phyloP scores from a whole-genome alignment of 768 basidiomycete genomes.

The Psilocybe subaeruginosa region DNA sequence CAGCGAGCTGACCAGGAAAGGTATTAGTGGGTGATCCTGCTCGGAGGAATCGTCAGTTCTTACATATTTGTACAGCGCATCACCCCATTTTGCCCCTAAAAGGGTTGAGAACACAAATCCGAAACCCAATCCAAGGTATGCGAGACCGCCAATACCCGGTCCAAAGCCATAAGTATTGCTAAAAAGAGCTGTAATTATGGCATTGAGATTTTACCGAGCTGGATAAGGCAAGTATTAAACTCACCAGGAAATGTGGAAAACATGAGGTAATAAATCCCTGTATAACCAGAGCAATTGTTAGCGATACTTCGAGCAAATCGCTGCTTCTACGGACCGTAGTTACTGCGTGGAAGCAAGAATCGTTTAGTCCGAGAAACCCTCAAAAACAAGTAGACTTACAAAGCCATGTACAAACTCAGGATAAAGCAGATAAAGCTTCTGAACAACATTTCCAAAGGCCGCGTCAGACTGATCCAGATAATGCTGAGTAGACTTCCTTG shows the following conservation, averaged over 20 bases:
- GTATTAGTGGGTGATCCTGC: background rate
- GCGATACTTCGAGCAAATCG: background rate
- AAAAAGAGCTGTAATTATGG: slow-evolving; percentile 43
- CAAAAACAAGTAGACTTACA: slow-evolving; percentile 47
- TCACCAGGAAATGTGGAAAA: slow-evolving; percentile 68
- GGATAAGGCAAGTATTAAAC: slow-evolving; percentile 13
- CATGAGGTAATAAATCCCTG: slow-evolving; percentile 75
- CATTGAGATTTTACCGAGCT: background rate
- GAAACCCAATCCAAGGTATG: slow-evolving; percentile 56
- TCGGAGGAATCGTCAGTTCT: slow-evolving; percentile 4
- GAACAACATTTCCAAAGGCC: slow-evolving; percentile 62
- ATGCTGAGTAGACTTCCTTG: slow-evolving; percentile 37
- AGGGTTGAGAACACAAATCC: slow-evolving; percentile 55
- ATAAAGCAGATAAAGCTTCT: slow-evolving; percentile 72
- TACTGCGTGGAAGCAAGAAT: background rate
- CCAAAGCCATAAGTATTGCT: slow-evolving; percentile 51
- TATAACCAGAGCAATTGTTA: background rate
- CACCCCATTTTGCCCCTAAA: slow-evolving; percentile 50
- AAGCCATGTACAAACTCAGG: slow-evolving; percentile 69
- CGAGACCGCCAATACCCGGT: slow-evolving; percentile 55
- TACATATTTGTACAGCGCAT: slow-evolving; percentile 52
- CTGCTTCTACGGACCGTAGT: background rate
- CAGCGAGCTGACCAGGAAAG: slow-evolving; percentile 41
- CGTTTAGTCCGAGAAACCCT: background rate
- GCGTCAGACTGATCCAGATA: slow-evolving; percentile 64